Evolutionary conservation across 1,139 yeast species (phyloP), one percentile per base, ranked within the genome.

Genomic region (Zygoascus hellenicus): DNA sequence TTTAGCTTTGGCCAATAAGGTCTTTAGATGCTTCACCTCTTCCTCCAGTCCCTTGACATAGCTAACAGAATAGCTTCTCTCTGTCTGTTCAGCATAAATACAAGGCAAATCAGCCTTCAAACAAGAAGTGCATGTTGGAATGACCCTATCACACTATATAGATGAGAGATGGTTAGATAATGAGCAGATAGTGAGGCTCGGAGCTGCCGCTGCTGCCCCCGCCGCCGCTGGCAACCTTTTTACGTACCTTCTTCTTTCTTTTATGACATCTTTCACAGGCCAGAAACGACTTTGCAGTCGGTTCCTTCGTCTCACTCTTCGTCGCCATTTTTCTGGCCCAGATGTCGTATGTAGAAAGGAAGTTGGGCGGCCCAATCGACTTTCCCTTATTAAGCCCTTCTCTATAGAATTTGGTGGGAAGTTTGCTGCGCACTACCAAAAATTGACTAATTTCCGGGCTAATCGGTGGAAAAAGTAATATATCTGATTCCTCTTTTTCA

Each of bases 211-310:
- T 2, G 14, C 2, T n/a, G n/a, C n/a, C n/a, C n/a, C n/a, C n/a
- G n/a, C n/a, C n/a, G n/a, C n/a, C n/a, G n/a, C n/a, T n/a, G 14
- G 14, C 15, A n/a, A n/a, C n/a, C n/a, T n/a, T n/a, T n/a, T 2
- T 38, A 28, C 54, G n/a, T 43, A 54, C 57, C 53, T 54, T 55
- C 38, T 55, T 55, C 51, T 55, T 55, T 19, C 58, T 49, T 45
- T 46, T 39, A 15, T 45, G 47, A 35, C 58, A 55, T 41, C 57
- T 28, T 38, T 54, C 58, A 41, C 58, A 55, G 6, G 57, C 58
- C 40, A 52, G 55, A 4, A 40, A 48, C 11, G 57, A 47, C 34
- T 30, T 22, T 22, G 26, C 26, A 22, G 26, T 45, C 7, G 56
- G 54, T 16, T 50, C 45, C 39, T 42, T 43, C 6, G 29, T 7